phyloP scores from a whole-genome alignment of 345 rosid genomes.

The Luvunga scandens region DNA sequence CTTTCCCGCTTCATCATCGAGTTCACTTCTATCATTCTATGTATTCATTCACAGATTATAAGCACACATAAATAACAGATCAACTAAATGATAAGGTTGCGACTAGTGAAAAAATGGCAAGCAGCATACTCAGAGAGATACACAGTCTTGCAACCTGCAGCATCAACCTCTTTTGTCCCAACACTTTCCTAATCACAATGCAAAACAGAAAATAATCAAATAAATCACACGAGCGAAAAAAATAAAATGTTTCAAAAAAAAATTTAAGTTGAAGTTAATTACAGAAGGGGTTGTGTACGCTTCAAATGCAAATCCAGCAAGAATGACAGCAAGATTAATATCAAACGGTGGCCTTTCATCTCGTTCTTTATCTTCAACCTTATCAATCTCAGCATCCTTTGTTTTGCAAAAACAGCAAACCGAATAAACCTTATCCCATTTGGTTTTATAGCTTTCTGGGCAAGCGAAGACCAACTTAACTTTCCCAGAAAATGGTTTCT shows the following conservation, averaged over 20 bases:
- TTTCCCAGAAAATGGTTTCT: conserved; percentile 29
- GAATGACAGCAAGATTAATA: conserved; percentile 87
- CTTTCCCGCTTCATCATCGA: neutral
- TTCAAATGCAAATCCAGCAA: conserved; percentile 97
- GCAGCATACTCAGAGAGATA: conserved; percentile 79
- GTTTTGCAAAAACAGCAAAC: conserved; percentile 35
- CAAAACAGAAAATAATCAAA: neutral
- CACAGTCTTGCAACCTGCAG: conserved; percentile 73
- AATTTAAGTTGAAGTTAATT: neutral
- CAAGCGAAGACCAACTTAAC: conserved; percentile 11
- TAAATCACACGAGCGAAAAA: neutral
- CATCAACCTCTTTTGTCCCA: conserved; percentile 76
- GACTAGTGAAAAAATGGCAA: neutral
- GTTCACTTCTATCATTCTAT: neutral
- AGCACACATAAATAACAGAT: neutral
- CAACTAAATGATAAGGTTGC: neutral
- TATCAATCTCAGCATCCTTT: conserved; percentile 31
- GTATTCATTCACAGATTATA: neutral
- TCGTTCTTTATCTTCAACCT: conserved; percentile 22
- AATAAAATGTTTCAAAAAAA: neutral
- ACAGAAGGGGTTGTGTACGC: conserved; percentile 78
- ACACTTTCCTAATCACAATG: conserved; percentile 47
- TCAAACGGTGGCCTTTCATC: conserved; percentile 71
- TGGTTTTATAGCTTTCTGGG: conserved; percentile 17
- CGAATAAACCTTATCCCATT: conserved; percentile 18